Conservation (phyloP, 257 asterid species). For the Plantago elongata region DNA sequence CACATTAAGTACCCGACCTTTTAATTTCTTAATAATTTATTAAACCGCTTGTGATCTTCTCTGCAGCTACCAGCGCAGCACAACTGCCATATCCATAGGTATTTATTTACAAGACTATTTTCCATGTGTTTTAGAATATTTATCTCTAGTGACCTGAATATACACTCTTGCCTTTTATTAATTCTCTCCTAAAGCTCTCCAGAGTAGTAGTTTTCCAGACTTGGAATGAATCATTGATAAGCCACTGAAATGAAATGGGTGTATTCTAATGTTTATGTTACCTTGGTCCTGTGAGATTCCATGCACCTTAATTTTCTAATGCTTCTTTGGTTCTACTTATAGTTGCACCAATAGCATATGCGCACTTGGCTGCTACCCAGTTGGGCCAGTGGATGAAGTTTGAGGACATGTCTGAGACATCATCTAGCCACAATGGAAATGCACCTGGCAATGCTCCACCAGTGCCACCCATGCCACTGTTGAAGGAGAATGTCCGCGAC, state of each 20-base stretch:
- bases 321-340: conserved; percentile 12
- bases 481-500: conserved; percentile 60
- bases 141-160: no score
- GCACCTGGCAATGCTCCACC: conserved; percentile 52
- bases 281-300: no score
- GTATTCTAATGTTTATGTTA: no score
- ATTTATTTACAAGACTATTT: conserved; percentile 15
- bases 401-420: conserved; percentile 79
- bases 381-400: conserved; percentile 90
- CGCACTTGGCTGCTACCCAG: conserved; percentile 93
- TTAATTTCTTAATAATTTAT: not conserved
- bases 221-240: no score
- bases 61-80: conserved; percentile 90
- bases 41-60: not conserved
- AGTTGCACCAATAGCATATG: conserved; percentile 93
- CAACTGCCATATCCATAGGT: conserved; percentile 94
- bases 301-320: no score
- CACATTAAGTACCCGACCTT: not conserved
- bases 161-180: no score
- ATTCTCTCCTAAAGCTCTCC: no score
- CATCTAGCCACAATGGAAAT: conserved; percentile 73
- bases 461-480: conserved; percentile 66
- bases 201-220: no score
- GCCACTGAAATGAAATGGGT: no score
- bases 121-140: not conserved